Conservation (phyloP, 2,329 filamentous ascomycete genomes). For the Botrytis byssoidea region DNA sequence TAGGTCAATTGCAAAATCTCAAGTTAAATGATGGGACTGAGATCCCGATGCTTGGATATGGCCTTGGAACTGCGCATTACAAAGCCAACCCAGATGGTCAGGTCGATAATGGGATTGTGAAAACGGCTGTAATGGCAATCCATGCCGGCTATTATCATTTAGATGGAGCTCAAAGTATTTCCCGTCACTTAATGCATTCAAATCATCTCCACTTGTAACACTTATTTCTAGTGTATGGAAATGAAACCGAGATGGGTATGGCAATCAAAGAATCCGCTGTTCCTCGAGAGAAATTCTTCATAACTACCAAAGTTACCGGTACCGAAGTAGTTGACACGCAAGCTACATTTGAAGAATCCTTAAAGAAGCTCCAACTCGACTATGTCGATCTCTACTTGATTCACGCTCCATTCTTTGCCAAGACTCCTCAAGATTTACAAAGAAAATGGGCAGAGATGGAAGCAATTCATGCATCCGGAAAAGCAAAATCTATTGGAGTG, state of each 20-base stretch:
- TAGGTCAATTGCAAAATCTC: constrained; percentile 52
- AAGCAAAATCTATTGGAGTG: constrained; percentile 69
- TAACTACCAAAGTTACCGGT: constrained; percentile 59
- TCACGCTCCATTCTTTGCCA: constrained; percentile 56
- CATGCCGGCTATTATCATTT: constrained; percentile 69
- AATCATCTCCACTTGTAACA: not conserved
- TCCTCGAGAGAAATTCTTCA: constrained; percentile 65
- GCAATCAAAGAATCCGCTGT: constrained; percentile 68
- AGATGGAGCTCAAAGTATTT: constrained; percentile 67
- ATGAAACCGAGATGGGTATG: constrained; percentile 67
- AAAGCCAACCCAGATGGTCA: constrained; percentile 43
- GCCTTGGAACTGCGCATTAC: constrained; percentile 68
- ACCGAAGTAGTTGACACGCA: constrained; percentile 38
- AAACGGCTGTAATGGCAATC: constrained; percentile 59
- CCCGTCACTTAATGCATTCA: not conserved
- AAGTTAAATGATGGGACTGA: constrained; percentile 73
- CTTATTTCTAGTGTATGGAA: constrained; percentile 52
- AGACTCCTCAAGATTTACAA: constrained; percentile 53
- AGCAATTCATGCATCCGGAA: constrained; percentile 64
- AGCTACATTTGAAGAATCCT: constrained; percentile 52
- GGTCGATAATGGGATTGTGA: constrained; percentile 55
- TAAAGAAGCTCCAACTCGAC: constrained; percentile 64
- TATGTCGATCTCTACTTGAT: constrained; percentile 73
- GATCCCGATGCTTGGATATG: constrained; percentile 71
- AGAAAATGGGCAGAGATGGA: constrained; percentile 59